These are phyloP conservation scores for Elaeis guineensis DNA, from an alignment of 176 grass and related monocot species.

Conservation along the genomic window DNA sequence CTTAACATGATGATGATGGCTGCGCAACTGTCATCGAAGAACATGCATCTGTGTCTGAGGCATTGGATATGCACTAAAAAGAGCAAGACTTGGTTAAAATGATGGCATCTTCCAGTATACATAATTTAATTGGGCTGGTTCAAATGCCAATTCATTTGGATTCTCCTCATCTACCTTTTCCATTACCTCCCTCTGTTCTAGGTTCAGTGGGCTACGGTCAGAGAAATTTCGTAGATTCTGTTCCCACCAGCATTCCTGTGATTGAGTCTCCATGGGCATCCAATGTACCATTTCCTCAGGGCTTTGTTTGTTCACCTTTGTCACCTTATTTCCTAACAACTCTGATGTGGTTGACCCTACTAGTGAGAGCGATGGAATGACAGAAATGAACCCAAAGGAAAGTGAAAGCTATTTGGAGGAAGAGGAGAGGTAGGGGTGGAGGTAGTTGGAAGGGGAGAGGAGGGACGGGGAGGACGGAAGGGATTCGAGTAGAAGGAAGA, in stretches of 20 bases:
- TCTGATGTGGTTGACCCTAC: constrained; percentile 20
- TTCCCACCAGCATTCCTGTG: constrained; percentile 37
- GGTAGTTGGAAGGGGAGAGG: too few species aligned
- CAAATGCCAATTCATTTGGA: constrained; percentile 50
- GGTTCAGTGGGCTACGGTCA: constrained; percentile 36
- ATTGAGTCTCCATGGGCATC: constrained; percentile 40
- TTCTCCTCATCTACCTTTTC: constrained; percentile 39
- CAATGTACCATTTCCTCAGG: constrained; percentile 53
- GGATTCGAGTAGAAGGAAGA: too few species aligned
- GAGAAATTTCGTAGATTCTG: constrained; percentile 46
- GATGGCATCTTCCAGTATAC: too few species aligned
- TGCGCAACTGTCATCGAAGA: too few species aligned
- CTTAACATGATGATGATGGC: too few species aligned
- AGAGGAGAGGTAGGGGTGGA: too few species aligned
- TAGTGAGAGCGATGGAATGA: constrained; percentile 26
- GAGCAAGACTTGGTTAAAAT: too few species aligned
- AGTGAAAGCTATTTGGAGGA: too few species aligned
- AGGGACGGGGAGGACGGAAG: too few species aligned
- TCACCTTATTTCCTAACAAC: constrained; percentile 43
- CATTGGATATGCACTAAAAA: too few species aligned
- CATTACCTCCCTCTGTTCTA: constrained; percentile 31
- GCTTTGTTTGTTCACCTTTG: constrained; percentile 40
- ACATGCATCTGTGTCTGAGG: too few species aligned
- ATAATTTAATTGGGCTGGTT: too few species aligned
- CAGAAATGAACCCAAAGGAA: constrained; percentile 15